A percentile compares a stretch with the other conserved stretches of the same genome.
These are phyloP conservation scores for Pseudogymnoascus sp. DNA, from an alignment of 2,329 filamentous ascomycete genomes.

Conservation along the genomic window DNA sequence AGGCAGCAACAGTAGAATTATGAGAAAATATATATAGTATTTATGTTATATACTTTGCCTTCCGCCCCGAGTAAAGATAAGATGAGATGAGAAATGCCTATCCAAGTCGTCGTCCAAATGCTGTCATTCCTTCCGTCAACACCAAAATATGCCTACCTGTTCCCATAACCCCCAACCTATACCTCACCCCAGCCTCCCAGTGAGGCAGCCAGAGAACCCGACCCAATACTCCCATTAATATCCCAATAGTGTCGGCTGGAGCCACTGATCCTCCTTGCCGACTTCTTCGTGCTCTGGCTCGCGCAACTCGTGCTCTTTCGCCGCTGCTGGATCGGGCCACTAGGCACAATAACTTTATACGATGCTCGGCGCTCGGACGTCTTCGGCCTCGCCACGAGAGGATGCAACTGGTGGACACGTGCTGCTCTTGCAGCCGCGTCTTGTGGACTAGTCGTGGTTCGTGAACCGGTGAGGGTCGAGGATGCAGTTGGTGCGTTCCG, in stretches of 20 bases:
- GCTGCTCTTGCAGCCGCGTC: constrained; percentile 71
- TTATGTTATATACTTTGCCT: background rate
- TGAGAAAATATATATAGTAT: background rate
- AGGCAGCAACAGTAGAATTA: background rate
- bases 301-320: constrained; percentile 62
- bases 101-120: background rate
- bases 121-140: background rate
- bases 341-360: constrained; percentile 48
- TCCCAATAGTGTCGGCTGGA: constrained; percentile 90
- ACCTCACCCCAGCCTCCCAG: constrained; percentile 78
- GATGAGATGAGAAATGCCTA: constrained; percentile 4
- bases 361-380: constrained; percentile 41
- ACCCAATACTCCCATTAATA: constrained; percentile 72
- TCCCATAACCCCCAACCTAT: constrained; percentile 25
- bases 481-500: constrained; percentile 34
- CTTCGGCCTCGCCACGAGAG: constrained; percentile 58
- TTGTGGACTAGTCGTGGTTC: constrained; percentile 43
- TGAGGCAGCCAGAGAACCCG: constrained; percentile 61
- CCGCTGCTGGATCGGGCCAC: constrained; percentile 39
- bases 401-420: constrained; percentile 81
- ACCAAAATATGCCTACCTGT: background rate
- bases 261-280: constrained; percentile 57
- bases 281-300: constrained; percentile 77
- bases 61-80: background rate
- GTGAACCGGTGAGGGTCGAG: constrained; percentile 30